phyloP scores from a whole-genome alignment of 345 rosid genomes.

The Aquilaria yunnanensis region DNA sequence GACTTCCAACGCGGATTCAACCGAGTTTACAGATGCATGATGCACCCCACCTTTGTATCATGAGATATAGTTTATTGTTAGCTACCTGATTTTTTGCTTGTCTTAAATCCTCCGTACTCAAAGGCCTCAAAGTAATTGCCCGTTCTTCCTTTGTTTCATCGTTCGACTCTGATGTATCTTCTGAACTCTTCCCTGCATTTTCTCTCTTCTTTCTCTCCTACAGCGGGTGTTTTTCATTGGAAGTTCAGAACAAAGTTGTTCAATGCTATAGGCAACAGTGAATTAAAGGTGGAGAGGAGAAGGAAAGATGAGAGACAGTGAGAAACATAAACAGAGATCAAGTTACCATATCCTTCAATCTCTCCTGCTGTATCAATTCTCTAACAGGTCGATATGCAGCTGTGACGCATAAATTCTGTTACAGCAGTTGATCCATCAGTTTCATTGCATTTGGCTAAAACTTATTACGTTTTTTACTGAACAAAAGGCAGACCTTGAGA shows the following conservation, averaged over 20 bases:
- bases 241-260: neutral
- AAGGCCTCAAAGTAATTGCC: constrained; percentile 57
- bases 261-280: neutral
- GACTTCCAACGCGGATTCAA: too few relatives aligned
- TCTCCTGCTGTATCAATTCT: constrained; percentile 81
- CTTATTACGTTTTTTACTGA: neutral
- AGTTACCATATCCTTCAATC: constrained; percentile 63
- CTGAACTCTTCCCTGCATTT: constrained; percentile 48
- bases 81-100: constrained; percentile 88
- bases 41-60: too few relatives aligned
- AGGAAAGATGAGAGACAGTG: neutral
- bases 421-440: constrained; percentile 16
- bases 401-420: constrained; percentile 88
- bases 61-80: neutral
- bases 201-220: constrained; percentile 69
- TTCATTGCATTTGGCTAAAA: constrained; percentile 4
- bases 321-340: neutral
- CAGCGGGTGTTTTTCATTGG: constrained; percentile 8
- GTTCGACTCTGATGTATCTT: constrained; percentile 34
- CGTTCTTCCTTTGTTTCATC: constrained; percentile 53
- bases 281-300: neutral
- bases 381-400: constrained; percentile 98
- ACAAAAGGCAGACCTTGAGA: constrained; percentile 66
- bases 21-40: too few relatives aligned
- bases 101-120: constrained; percentile 90